Evolutionary conservation across 495 filamentous ascomycete genomes (phyloP).

Genomic region (Annulohypoxylon stygium): DNA sequence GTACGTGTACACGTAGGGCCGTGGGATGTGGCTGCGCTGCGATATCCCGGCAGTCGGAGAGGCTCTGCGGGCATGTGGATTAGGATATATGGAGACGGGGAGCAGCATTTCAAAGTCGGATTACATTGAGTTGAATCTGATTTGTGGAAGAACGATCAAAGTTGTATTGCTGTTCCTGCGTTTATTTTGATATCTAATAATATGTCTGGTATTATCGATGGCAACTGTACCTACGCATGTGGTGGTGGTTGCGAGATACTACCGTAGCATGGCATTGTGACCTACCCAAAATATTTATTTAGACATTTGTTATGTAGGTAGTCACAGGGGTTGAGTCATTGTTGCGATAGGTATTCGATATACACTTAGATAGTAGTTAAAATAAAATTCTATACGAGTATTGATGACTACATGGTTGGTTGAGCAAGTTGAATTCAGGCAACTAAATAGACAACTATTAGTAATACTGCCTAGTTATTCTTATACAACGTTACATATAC

Average conservation of each 20-base stretch:
- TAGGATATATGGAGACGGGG: not conserved
- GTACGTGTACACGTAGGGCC: not conserved
- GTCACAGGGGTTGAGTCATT: too few relatives aligned
- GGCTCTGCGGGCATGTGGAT: slow-evolving; percentile 23
- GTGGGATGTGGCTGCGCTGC: not conserved
- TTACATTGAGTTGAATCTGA: not conserved
- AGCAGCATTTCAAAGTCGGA: not conserved
- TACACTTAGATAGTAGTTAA: too few relatives aligned
- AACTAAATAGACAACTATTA: not conserved
- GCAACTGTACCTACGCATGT: not conserved
- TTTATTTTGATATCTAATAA: not conserved
- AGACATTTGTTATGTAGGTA: too few relatives aligned
- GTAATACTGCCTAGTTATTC: not conserved
- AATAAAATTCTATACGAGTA: too few relatives aligned
- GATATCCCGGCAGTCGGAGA: slow-evolving; percentile 4
- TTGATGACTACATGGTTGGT: too few relatives aligned
- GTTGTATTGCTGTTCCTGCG: not conserved
- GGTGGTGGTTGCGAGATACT: not conserved
- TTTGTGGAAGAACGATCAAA: not conserved
- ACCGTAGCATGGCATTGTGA: not conserved
- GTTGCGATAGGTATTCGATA: too few relatives aligned
- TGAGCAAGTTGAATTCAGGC: too few relatives aligned
- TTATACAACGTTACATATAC: not conserved
- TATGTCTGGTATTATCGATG: not conserved
- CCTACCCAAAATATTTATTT: too few relatives aligned